Evolutionary conservation across 345 rosid species (phyloP).

Genomic region (Ceriops tagal): DNA sequence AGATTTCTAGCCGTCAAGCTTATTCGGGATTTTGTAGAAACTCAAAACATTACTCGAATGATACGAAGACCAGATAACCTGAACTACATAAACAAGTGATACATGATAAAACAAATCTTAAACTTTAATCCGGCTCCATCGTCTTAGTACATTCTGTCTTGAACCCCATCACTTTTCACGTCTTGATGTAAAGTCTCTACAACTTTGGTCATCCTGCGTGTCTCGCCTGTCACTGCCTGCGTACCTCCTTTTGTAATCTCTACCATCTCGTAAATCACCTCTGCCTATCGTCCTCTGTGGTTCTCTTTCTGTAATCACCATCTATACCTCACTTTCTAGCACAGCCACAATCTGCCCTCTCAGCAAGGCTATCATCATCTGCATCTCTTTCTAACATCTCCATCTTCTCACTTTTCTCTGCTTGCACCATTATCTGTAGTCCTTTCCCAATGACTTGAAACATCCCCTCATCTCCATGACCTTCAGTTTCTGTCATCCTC

Average conservation of each 20-base stretch:
- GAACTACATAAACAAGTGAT: too few relatives aligned
- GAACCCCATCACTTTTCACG: constrained; percentile 11
- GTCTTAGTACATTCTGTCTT: constrained; percentile 19
- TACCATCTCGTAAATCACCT: constrained; percentile 19
- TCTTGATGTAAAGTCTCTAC: constrained; percentile 13
- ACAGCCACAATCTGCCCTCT: constrained; percentile 11
- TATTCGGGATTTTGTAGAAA: too few relatives aligned
- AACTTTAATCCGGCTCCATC: neutral
- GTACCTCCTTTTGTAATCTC: constrained; percentile 17
- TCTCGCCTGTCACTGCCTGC: neutral
- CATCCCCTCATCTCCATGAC: constrained; percentile 15
- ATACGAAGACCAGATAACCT: too few relatives aligned
- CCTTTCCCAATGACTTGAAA: constrained; percentile 22
- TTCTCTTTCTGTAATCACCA: constrained; percentile 31
- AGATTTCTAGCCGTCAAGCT: too few relatives aligned
- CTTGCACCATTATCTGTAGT: constrained; percentile 17
- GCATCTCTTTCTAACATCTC: constrained; percentile 29
- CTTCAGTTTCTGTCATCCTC: constrained; percentile 23
- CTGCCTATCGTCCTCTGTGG: constrained; percentile 8
- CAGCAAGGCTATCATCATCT: constrained; percentile 10
- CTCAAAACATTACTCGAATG: too few relatives aligned
- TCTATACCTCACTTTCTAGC: constrained; percentile 17
- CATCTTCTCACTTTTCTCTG: constrained; percentile 19
- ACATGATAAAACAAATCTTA: too few relatives aligned
- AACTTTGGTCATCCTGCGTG: constrained; percentile 16